phyloP scores from a whole-genome alignment of 306 rosid genomes.

The Vigna nakashimae region DNA sequence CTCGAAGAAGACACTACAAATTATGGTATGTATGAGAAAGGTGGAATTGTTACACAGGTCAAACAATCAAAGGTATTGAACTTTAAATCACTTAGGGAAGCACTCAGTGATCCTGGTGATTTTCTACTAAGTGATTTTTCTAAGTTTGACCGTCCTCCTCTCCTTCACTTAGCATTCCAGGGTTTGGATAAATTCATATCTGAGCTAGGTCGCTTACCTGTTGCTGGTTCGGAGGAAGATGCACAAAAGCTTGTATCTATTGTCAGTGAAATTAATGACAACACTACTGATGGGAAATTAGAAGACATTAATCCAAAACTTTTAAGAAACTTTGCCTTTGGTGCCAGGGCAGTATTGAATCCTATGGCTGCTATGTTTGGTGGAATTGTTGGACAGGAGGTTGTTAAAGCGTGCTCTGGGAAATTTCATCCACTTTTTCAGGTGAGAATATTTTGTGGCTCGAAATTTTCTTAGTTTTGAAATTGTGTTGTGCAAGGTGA shows the following conservation, averaged over 20 bases:
- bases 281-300: slow-evolving; percentile 62
- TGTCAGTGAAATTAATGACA: slow-evolving; percentile 65
- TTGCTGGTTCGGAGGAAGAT: slow-evolving; percentile 85
- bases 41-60: slow-evolving; percentile 88
- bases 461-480: not conserved
- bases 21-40: slow-evolving; percentile 74
- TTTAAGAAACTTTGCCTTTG: slow-evolving; percentile 79
- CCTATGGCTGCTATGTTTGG: slow-evolving; percentile 99
- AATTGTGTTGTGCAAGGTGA: not conserved
- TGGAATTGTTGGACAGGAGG: slow-evolving; percentile 97
- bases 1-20: slow-evolving; percentile 86
- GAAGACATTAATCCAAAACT: slow-evolving; percentile 83
- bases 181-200: slow-evolving; percentile 73
- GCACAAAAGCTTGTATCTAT: slow-evolving; percentile 70
- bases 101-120: slow-evolving; percentile 79
- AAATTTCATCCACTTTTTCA: slow-evolving; percentile 96
- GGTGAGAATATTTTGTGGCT: slow-evolving; percentile 47
- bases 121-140: slow-evolving; percentile 91
- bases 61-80: slow-evolving; percentile 81
- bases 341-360: slow-evolving; percentile 89
- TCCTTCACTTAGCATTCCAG: slow-evolving; percentile 82
- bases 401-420: slow-evolving; percentile 97
- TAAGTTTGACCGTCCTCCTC: slow-evolving; percentile 80
- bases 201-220: slow-evolving; percentile 73
- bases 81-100: slow-evolving; percentile 75